phyloP scores from a whole-genome alignment of 768 basidiomycete species.

The Tulasnella sp. region DNA sequence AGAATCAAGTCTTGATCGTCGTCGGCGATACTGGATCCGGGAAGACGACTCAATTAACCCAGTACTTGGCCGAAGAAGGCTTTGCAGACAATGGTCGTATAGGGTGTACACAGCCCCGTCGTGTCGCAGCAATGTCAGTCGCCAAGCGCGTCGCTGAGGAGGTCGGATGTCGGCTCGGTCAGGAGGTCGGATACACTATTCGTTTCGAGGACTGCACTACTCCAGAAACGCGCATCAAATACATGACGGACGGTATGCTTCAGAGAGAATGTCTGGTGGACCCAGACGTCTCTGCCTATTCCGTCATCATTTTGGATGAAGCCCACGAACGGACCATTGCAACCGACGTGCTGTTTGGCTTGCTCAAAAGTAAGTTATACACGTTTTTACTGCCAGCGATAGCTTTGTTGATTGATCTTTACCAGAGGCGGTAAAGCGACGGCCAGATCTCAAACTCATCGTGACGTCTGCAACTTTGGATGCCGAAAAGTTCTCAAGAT shows the following conservation, averaged over 20 bases:
- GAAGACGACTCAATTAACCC: conserved; percentile 5
- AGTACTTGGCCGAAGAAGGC: conserved; percentile 28
- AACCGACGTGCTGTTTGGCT: conserved; percentile 41
- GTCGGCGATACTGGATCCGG: conserved; percentile 81
- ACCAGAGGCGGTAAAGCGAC: conserved; percentile 54
- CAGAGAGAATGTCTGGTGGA: conserved; percentile 32
- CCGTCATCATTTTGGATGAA: conserved; percentile 40
- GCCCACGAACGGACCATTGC: conserved; percentile 42
- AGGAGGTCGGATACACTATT: not conserved
- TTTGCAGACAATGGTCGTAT: conserved; percentile 37
- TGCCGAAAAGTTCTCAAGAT: conserved; percentile 98
- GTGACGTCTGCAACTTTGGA: conserved; percentile 99
- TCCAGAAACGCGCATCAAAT: conserved; percentile 35
- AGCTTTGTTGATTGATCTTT: conserved; percentile 29
- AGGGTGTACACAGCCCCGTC: conserved; percentile 39
- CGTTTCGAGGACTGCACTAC: conserved; percentile 36
- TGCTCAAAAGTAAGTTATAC: conserved; percentile 45
- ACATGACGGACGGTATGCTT: conserved; percentile 42
- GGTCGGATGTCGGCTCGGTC: conserved; percentile 8
- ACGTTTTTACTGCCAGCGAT: conserved; percentile 80
- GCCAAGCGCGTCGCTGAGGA: conserved; percentile 41
- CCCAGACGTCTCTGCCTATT: conserved; percentile 33
- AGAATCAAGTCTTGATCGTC: conserved; percentile 79
- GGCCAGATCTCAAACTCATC: conserved; percentile 93
- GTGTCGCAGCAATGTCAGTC: conserved; percentile 40